phyloP scores from a whole-genome alignment of 495 filamentous ascomycete genomes.

The Neurospora sp. region DNA sequence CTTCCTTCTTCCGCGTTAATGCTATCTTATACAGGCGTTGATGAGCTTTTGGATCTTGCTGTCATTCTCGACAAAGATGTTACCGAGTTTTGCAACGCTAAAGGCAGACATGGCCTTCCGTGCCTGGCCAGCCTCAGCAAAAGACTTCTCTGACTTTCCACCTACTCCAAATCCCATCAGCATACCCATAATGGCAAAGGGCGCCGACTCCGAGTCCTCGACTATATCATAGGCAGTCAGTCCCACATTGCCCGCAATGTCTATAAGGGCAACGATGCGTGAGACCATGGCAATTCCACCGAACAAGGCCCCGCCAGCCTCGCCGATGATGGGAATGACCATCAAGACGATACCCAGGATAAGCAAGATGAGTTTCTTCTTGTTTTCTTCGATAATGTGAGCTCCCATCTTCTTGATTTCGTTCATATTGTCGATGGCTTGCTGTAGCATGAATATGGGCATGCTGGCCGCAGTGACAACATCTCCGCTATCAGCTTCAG shows the following conservation, averaged over 20 bases:
- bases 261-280: slow-evolving; percentile 2
- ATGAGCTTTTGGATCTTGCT: background rate
- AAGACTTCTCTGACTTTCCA: background rate
- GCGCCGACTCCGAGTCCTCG: slow-evolving; percentile 9
- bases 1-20: no score
- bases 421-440: slow-evolving; percentile 3
- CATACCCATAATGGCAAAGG: slow-evolving; percentile 10
- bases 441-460: background rate
- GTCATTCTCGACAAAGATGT: background rate
- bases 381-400: background rate
- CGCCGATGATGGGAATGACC: slow-evolving; percentile 4
- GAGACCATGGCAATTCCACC: background rate
- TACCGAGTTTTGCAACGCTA: background rate
- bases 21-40: background rate
- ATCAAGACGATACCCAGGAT: slow-evolving; percentile 2
- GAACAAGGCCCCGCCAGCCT: background rate
- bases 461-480: background rate
- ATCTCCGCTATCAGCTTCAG: background rate
- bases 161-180: slow-evolving; percentile 1
- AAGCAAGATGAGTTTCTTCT: slow-evolving; percentile 1
- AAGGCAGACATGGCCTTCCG: background rate
- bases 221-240: slow-evolving; percentile 12
- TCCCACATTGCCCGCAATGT: slow-evolving; percentile 7
- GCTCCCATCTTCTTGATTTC: slow-evolving; percentile 1
- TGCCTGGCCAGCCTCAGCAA: background rate